Conservation (phyloP, 768 basidiomycete species). For the Lactarius tabidus region DNA sequence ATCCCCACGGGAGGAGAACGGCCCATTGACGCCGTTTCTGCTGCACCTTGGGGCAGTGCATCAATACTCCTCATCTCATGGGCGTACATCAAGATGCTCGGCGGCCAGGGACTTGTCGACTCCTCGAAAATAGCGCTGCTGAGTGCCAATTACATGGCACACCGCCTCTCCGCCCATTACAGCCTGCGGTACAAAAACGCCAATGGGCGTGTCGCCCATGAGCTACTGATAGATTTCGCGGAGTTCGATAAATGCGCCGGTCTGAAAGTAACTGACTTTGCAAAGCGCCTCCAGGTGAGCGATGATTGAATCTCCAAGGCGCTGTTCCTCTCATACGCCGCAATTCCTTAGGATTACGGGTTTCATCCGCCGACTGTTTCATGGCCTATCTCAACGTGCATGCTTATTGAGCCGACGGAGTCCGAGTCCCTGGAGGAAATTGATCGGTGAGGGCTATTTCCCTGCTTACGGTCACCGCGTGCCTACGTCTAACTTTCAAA, state of each 20-base stretch:
- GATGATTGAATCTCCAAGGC: no score
- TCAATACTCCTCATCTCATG: conserved; percentile 95
- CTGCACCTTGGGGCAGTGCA: conserved; percentile 91
- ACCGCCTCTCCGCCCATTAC: conserved; percentile 80
- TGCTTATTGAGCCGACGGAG: conserved; percentile 98
- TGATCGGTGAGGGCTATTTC: conserved; percentile 54
- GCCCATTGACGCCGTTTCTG: conserved; percentile 84
- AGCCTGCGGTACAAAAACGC: conserved; percentile 84
- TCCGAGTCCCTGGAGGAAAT: conserved; percentile 92
- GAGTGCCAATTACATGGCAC: conserved; percentile 97
- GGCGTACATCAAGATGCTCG: conserved; percentile 99
- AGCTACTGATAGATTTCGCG: conserved; percentile 89
- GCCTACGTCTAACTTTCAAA: not conserved
- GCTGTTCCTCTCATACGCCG: conserved; percentile 4
- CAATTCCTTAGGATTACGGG: conserved; percentile 63
- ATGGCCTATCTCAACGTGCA: conserved; percentile 96
- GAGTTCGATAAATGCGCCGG: conserved; percentile 92
- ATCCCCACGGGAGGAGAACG: conserved; percentile 60
- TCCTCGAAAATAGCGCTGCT: conserved; percentile 86
- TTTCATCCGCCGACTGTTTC: conserved; percentile 98
- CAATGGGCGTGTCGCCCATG: conserved; percentile 92
- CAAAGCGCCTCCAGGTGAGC: conserved; percentile 85
- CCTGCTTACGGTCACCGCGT: not conserved
- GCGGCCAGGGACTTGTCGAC: conserved; percentile 81
- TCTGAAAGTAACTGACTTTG: conserved; percentile 92